Evolutionary conservation across 225 moss, liverwort and hornwort species (phyloP).

Genomic region (Lunularia cruciata): DNA sequence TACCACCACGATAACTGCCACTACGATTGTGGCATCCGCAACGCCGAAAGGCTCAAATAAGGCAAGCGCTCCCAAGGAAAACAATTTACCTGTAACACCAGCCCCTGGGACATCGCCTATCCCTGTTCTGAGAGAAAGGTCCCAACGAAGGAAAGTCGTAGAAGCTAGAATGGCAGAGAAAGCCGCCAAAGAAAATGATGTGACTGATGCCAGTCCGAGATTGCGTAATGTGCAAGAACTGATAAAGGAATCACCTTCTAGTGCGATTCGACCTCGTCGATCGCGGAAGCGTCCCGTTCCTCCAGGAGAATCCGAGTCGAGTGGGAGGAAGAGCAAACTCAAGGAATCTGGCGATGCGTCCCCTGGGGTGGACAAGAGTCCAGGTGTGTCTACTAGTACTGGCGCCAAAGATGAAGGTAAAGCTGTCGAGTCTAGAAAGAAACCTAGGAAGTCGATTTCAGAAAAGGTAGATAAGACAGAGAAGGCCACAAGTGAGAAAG

Average conservation of each 20-base stretch:
- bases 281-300: slow-evolving; percentile 46
- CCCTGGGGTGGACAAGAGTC: slow-evolving; percentile 28
- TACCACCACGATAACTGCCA: not conserved
- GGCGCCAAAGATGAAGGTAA: slow-evolving; percentile 8
- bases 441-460: slow-evolving; percentile 15
- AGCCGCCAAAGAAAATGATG: slow-evolving; percentile 33
- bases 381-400: slow-evolving; percentile 22
- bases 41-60: slow-evolving; percentile 2
- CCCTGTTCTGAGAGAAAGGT: slow-evolving; percentile 42
- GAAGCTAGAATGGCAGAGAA: slow-evolving; percentile 48
- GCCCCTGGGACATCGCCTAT: not conserved
- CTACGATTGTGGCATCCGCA: not conserved
- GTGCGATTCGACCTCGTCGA: slow-evolving; percentile 38
- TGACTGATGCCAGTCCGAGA: slow-evolving; percentile 22
- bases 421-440: slow-evolving; percentile 24
- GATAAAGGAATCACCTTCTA: slow-evolving; percentile 22
- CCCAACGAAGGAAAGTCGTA: slow-evolving; percentile 39
- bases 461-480: slow-evolving; percentile 8
- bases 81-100: slow-evolving; percentile 11
- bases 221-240: slow-evolving; percentile 50
- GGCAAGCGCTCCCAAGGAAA: not conserved
- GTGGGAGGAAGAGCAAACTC: slow-evolving; percentile 33
- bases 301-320: slow-evolving; percentile 33
- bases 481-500: slow-evolving; percentile 1
- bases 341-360: slow-evolving; percentile 26